A percentile compares a stretch with the other conserved stretches of the same genome.
Conservation (phyloP, 169 alveolate genomes). For the Plasmodium sp. region DNA sequence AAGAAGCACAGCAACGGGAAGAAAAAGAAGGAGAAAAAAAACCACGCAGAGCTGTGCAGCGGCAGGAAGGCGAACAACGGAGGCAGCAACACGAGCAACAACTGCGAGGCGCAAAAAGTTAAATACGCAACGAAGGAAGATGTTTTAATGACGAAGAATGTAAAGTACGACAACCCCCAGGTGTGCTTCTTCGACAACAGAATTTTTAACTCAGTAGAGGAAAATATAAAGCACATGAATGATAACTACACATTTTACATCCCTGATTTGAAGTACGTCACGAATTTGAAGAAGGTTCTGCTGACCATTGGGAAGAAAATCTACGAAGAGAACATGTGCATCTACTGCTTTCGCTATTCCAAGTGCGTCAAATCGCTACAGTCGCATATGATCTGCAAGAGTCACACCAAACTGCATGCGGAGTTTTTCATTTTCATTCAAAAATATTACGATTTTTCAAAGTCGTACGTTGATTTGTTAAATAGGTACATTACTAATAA, state of each 20-base stretch:
- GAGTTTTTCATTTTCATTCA: constrained; percentile 49
- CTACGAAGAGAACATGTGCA: constrained; percentile 81
- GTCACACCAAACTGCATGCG: constrained; percentile 68
- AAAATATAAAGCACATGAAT: constrained; percentile 79
- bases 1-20: constrained; percentile 15
- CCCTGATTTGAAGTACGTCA: constrained; percentile 70
- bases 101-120: neutral
- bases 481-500: constrained; percentile 57
- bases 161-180: constrained; percentile 61
- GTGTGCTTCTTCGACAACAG: constrained; percentile 79
- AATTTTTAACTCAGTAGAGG: constrained; percentile 71
- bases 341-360: constrained; percentile 71
- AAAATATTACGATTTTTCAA: constrained; percentile 75
- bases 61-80: neutral
- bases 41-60: neutral
- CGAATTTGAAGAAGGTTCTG: constrained; percentile 36
- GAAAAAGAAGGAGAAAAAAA: constrained; percentile 62
- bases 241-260: constrained; percentile 75
- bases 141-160: constrained; percentile 26
- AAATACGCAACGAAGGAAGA: constrained; percentile 66
- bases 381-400: constrained; percentile 70
- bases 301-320: constrained; percentile 78
- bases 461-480: constrained; percentile 66
- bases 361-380: constrained; percentile 63
- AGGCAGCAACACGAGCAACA: neutral